These are phyloP conservation scores for Ambrosia hybrid DNA, from an alignment of 140 eudicot species.

Conservation along the genomic window DNA sequence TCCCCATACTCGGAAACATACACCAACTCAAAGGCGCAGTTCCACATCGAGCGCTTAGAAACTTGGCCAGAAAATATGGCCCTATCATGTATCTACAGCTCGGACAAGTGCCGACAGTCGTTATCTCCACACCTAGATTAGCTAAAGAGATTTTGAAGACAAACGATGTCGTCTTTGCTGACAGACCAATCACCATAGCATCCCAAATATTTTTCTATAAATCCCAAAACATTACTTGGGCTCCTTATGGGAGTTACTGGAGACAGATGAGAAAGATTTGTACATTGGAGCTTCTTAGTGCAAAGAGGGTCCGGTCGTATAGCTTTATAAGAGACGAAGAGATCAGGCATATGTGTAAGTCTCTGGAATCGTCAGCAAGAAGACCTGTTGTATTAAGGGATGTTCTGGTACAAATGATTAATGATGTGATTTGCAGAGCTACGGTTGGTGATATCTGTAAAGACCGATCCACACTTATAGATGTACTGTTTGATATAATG, in stretches of 20 bases:
- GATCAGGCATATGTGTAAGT: neutral
- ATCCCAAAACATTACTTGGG: constrained; percentile 16
- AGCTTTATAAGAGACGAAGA: constrained; percentile 32
- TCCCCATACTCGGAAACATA: neutral
- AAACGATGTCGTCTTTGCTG: constrained; percentile 28
- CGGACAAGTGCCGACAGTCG: constrained; percentile 31
- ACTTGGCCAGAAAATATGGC: neutral
- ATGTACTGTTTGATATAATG: neutral
- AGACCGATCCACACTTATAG: constrained; percentile 8
- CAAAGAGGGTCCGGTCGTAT: constrained; percentile 19
- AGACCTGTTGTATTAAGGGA: no score
- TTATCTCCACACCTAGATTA: constrained; percentile 26
- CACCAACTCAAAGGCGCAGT: neutral
- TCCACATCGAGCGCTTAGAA: constrained; percentile 3
- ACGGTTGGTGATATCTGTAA: constrained; percentile 24
- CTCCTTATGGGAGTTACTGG: constrained; percentile 36
- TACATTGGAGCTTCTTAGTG: constrained; percentile 28
- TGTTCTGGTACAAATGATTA: constrained; percentile 11
- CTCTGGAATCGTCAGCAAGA: neutral
- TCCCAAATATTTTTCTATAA: constrained; percentile 26
- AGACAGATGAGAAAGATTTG: constrained; percentile 36
- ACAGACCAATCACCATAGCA: constrained; percentile 19
- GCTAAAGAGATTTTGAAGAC: constrained; percentile 28
- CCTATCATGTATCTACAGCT: constrained; percentile 16
- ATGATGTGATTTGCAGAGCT: constrained; percentile 29